phyloP scores from a whole-genome alignment of 2,329 filamentous ascomycete genomes.

The Coniochaeta pulveracea region DNA sequence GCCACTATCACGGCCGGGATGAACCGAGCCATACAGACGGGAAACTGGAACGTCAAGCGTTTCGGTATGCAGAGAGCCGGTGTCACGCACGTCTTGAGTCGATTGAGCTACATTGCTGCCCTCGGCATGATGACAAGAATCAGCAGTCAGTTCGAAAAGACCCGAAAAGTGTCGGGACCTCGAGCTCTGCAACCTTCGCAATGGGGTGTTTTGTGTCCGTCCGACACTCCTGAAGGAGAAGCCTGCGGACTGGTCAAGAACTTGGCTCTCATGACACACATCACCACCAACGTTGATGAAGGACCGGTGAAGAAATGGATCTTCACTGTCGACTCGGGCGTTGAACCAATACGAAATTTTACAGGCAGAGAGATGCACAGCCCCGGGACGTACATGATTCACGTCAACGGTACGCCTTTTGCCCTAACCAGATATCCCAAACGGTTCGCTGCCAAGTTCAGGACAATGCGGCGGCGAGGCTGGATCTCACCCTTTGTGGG shows the following conservation, averaged over 20 bases:
- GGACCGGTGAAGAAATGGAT: slow-evolving; percentile 79
- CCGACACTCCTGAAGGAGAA: slow-evolving; percentile 96
- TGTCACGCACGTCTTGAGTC: slow-evolving; percentile 90
- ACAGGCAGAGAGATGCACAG: slow-evolving; percentile 77
- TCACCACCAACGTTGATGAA: slow-evolving; percentile 93
- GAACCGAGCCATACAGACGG: slow-evolving; percentile 92
- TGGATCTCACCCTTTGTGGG: slow-evolving; percentile 94
- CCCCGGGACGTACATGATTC: slow-evolving; percentile 76
- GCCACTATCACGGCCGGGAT: slow-evolving; percentile 85
- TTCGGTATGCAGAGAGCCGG: slow-evolving; percentile 98
- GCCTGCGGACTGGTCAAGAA: slow-evolving; percentile 98
- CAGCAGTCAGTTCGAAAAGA: slow-evolving; percentile 97
- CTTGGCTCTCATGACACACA: slow-evolving; percentile 95
- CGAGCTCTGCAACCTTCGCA: slow-evolving; percentile 94
- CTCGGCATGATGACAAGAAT: slow-evolving; percentile 99
- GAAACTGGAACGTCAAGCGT: slow-evolving; percentile 95
- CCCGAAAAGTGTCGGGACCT: slow-evolving; percentile 88
- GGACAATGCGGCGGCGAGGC: slow-evolving; percentile 76
- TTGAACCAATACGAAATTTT: slow-evolving; percentile 60
- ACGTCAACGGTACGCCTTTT: slow-evolving; percentile 90
- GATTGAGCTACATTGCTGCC: slow-evolving; percentile 90
- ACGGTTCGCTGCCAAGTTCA: slow-evolving; percentile 73
- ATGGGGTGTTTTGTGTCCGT: slow-evolving; percentile 95
- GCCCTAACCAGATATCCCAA: slow-evolving; percentile 81
- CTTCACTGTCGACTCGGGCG: slow-evolving; percentile 75